These are phyloP conservation scores for Leishmania amazonensis DNA, from an alignment of 208 protist species.

Conservation along the genomic window DNA sequence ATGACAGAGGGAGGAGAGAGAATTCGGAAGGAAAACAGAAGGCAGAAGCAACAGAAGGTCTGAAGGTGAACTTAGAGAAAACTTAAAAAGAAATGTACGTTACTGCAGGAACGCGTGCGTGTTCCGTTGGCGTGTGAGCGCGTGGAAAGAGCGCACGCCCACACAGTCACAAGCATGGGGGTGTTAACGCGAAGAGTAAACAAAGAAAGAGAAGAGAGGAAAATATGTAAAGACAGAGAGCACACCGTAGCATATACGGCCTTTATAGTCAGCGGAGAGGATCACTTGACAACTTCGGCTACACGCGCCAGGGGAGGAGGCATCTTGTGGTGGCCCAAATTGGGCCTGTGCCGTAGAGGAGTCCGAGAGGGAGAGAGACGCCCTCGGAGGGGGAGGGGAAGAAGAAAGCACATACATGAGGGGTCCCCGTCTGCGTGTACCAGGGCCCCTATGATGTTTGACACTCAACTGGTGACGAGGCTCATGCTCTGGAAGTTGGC, in stretches of 20 bases:
- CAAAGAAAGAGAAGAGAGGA: not conserved
- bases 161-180: not conserved
- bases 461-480: not conserved
- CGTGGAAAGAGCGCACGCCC: not conserved
- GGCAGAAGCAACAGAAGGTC: not conserved
- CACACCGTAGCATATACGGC: not conserved
- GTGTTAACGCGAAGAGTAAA: not conserved
- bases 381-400: no score
- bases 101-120: not conserved
- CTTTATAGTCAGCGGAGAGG: not conserved
- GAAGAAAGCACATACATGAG: not conserved
- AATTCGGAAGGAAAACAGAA: not conserved
- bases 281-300: not conserved
- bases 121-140: not conserved
- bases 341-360: not conserved
- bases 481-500: not conserved
- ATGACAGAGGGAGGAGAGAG: not conserved
- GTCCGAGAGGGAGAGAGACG: not conserved
- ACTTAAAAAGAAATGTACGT: slow-evolving; percentile 15
- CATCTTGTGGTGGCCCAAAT: not conserved
- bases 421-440: not conserved
- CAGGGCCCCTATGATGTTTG: not conserved
- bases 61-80: slow-evolving; percentile 9
- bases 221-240: not conserved
- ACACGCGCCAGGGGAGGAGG: not conserved